Conservation (phyloP, 495 filamentous ascomycete genomes). For the Penicillium coprophilum region DNA sequence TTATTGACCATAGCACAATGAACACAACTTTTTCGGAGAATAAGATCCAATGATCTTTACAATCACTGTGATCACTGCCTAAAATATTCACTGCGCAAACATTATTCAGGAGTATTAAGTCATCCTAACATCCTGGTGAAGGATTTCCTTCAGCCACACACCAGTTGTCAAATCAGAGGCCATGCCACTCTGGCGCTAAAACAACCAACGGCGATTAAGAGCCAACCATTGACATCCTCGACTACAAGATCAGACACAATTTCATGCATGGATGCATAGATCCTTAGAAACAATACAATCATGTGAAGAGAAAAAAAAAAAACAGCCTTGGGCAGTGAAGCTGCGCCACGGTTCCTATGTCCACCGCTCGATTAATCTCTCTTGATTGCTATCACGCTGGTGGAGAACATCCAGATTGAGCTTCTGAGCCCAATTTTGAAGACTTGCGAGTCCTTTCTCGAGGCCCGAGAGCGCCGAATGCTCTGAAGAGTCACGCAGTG, state of each 20-base stretch:
- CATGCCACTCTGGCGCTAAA: slow-evolving; percentile 2
- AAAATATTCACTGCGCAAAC: background rate
- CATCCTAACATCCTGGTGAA: background rate
- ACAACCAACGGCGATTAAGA: slow-evolving; percentile 4
- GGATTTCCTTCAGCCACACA: background rate
- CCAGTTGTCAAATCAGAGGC: background rate
- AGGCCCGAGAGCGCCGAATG: slow-evolving; percentile 30
- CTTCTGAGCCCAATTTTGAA: slow-evolving; percentile 38
- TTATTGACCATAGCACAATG: background rate
- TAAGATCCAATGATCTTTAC: background rate
- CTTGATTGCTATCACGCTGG: slow-evolving; percentile 34
- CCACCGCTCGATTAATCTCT: slow-evolving; percentile 38
- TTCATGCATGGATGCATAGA: background rate
- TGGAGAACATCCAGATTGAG: slow-evolving; percentile 39
- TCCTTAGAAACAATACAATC: background rate
- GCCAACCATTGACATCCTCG: slow-evolving; percentile 7
- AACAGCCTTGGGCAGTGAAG: background rate
- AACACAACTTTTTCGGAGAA: background rate
- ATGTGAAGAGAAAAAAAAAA: background rate
- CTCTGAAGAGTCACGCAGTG: slow-evolving; percentile 29
- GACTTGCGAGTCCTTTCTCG: slow-evolving; percentile 28
- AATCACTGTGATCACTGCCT: background rate
- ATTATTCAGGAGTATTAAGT: background rate
- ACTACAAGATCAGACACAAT: background rate
- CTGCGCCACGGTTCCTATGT: slow-evolving; percentile 4